phyloP scores from a whole-genome alignment of 176 grass and related monocot species.

The Triticum monococcum region DNA sequence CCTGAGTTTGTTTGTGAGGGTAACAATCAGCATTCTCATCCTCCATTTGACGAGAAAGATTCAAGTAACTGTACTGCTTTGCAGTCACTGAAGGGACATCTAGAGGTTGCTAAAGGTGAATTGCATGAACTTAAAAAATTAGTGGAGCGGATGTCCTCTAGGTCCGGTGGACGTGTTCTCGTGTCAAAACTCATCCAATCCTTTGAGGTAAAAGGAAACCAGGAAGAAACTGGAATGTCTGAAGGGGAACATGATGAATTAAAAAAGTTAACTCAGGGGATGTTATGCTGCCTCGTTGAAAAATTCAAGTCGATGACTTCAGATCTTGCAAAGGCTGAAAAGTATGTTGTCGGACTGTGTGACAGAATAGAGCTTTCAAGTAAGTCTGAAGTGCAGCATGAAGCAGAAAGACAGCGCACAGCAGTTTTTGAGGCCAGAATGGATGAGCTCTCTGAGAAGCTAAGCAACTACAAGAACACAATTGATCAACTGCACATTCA shows the following conservation, averaged over 20 bases:
- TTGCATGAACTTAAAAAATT: conserved; percentile 71
- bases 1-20: conserved; percentile 5
- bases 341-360: conserved; percentile 42
- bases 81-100: conserved; percentile 51
- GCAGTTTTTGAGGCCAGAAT: conserved; percentile 57
- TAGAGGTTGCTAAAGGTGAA: conserved; percentile 62
- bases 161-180: conserved; percentile 53
- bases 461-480: conserved; percentile 54
- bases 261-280: conserved; percentile 43
- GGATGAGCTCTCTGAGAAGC: conserved; percentile 54
- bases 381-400: conserved; percentile 47
- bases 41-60: conserved; percentile 20
- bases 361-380: conserved; percentile 36
- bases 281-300: conserved; percentile 56
- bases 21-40: conserved; percentile 16
- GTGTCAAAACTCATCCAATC: conserved; percentile 90
- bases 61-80: conserved; percentile 45
- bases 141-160: conserved; percentile 60
- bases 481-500: conserved; percentile 61
- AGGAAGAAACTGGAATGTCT: conserved; percentile 49
- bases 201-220: conserved; percentile 71
- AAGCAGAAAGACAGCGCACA: conserved; percentile 44
- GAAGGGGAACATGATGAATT: conserved; percentile 65
- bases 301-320: conserved; percentile 54
- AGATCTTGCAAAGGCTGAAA: conserved; percentile 59